Percentiles rank a stretch among this genome's conserved stretches.
These are phyloP conservation scores for Parathielavia appendiculata DNA, from an alignment of 495 filamentous ascomycete genomes.

Conservation along the genomic window DNA sequence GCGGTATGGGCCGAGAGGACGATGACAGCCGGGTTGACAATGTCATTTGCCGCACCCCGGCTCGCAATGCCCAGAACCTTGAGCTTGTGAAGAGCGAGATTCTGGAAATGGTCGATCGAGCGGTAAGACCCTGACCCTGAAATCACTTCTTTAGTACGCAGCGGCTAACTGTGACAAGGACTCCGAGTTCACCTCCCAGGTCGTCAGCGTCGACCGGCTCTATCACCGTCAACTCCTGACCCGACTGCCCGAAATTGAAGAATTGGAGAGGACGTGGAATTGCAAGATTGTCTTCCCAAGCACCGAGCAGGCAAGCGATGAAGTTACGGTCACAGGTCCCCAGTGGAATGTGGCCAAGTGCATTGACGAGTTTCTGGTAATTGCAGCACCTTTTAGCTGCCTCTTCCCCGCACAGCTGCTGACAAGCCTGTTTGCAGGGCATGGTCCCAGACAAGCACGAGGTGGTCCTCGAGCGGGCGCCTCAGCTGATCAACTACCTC, in stretches of 20 bases:
- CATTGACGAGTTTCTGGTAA: constrained; percentile 86
- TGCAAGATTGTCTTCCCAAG: constrained; percentile 97
- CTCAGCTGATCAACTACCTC: constrained; percentile 70
- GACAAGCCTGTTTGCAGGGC: constrained; percentile 45
- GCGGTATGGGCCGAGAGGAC: constrained; percentile 87
- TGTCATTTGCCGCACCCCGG: constrained; percentile 95
- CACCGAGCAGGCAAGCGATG: constrained; percentile 93
- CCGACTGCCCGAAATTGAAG: constrained; percentile 82
- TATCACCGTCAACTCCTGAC: constrained; percentile 90
- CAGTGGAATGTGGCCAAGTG: constrained; percentile 96
- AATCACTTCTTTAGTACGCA: neutral
- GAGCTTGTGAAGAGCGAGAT: constrained; percentile 98
- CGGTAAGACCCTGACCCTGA: constrained; percentile 45
- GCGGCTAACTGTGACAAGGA: constrained; percentile 48
- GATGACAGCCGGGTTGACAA: constrained; percentile 99
- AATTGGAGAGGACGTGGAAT: constrained; percentile 96
- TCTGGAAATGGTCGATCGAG: constrained; percentile 98
- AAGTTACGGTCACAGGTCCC: constrained; percentile 89
- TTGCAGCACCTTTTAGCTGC: constrained; percentile 1
- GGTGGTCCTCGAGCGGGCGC: constrained; percentile 69
- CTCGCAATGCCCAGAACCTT: constrained; percentile 91
- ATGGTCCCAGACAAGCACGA: constrained; percentile 97
- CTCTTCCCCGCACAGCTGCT: neutral
- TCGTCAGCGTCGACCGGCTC: constrained; percentile 86
- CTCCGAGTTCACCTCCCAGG: constrained; percentile 91